A percentile compares a stretch with the other conserved stretches of the same genome.
phyloP scores from a whole-genome alignment of 73 alveolate genomes.

The Blepharisma stoltei region DNA sequence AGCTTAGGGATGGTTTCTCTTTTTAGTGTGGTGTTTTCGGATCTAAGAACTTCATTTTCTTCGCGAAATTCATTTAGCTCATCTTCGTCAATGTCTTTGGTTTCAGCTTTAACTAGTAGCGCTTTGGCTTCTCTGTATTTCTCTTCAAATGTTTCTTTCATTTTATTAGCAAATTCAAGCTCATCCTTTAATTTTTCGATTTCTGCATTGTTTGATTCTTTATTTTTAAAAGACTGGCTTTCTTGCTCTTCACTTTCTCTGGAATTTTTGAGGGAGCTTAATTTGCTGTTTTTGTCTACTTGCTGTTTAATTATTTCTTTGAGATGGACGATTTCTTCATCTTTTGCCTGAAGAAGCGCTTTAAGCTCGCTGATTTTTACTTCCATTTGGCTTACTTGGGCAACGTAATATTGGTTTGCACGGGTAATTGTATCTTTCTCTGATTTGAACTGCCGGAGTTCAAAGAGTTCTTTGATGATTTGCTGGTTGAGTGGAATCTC shows the following conservation, averaged over 20 bases:
- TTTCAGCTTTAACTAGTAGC: background rate
- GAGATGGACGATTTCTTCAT: background rate
- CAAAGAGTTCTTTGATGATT: slow-evolving; percentile 1
- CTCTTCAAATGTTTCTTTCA: slow-evolving; percentile 31
- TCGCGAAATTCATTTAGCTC: too few species aligned
- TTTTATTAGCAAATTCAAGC: background rate
- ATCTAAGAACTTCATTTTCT: too few species aligned
- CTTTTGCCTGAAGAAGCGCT: slow-evolving; percentile 21
- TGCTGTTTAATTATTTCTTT: background rate
- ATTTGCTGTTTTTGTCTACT: background rate
- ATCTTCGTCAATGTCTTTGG: too few species aligned
- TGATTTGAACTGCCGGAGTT: slow-evolving; percentile 17
- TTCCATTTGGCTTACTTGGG: slow-evolving; percentile 32
- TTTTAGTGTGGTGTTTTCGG: too few species aligned
- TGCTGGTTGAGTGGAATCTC: too few species aligned
- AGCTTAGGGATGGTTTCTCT: too few species aligned
- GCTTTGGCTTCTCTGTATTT: slow-evolving; percentile 24
- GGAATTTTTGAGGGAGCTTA: too few species aligned
- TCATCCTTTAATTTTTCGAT: background rate
- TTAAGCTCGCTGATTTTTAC: slow-evolving; percentile 24
- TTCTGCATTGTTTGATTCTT: background rate
- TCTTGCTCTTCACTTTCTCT: background rate
- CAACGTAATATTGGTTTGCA: slow-evolving; percentile 19
- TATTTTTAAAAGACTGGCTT: background rate
- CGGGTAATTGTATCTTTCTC: slow-evolving; percentile 12